Evolutionary conservation across 1,139 yeast genomes (phyloP).

Genomic region (Yamadazyma buinensis): DNA sequence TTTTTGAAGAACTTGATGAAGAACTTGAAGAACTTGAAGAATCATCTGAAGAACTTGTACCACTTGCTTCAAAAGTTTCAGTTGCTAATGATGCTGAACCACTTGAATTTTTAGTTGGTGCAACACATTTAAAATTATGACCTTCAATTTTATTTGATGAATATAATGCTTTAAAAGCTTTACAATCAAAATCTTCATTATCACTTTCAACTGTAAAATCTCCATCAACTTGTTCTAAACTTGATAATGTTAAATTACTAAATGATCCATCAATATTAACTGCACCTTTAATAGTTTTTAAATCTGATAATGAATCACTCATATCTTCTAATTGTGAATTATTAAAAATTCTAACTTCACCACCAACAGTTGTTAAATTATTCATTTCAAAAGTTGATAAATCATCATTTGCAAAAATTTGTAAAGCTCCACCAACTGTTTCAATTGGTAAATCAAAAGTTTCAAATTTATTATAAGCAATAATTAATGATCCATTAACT

Average conservation of each 20-base stretch:
- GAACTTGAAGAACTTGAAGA: slow-evolving; percentile 4
- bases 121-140: slow-evolving; percentile 43
- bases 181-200: slow-evolving; percentile 38
- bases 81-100: slow-evolving; percentile 16
- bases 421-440: slow-evolving; percentile 39
- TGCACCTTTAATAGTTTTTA: slow-evolving; percentile 41
- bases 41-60: slow-evolving; percentile 8
- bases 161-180: slow-evolving; percentile 31
- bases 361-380: slow-evolving; percentile 35
- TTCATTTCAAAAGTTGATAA: slow-evolving; percentile 27
- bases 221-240: slow-evolving; percentile 40
- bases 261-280: slow-evolving; percentile 38
- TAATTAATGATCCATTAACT: slow-evolving; percentile 40
- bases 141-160: slow-evolving; percentile 36
- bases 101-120: slow-evolving; percentile 24
- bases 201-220: slow-evolving; percentile 39
- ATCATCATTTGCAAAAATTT: slow-evolving; percentile 43
- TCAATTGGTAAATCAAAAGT: slow-evolving; percentile 29
- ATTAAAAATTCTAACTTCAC: slow-evolving; percentile 42
- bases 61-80: slow-evolving; percentile 14
- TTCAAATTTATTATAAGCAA: slow-evolving; percentile 41
- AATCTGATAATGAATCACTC: slow-evolving; percentile 26
- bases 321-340: slow-evolving; percentile 38
- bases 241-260: slow-evolving; percentile 36
- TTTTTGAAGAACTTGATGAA: slow-evolving; percentile 7